These are phyloP conservation scores for Gossypium thurberi DNA, from an alignment of 345 rosid genomes.

Conservation along the genomic window DNA sequence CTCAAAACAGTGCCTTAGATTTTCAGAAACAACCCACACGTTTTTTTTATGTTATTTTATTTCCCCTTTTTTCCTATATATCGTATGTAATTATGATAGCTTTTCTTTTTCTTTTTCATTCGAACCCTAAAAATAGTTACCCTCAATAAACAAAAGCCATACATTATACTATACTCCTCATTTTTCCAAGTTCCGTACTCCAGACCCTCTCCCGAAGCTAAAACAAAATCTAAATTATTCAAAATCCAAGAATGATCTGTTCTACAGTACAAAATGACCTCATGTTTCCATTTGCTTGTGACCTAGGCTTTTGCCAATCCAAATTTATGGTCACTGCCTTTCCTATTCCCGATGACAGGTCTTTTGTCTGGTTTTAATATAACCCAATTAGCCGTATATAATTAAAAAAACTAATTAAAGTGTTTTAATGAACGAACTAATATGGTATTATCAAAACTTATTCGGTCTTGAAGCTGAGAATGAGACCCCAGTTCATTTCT, in stretches of 20 bases:
- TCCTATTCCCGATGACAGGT: conserved; percentile 19
- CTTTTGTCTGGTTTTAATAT: conserved; percentile 10
- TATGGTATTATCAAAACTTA: background rate
- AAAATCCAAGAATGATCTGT: conserved; percentile 32
- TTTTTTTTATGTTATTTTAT: background rate
- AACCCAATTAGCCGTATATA: conserved; percentile 1
- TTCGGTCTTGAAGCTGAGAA: no score
- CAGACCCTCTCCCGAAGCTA: no score
- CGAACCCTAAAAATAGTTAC: conserved; percentile 10
- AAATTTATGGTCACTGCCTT: background rate
- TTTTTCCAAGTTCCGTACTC: background rate
- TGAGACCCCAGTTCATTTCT: no score
- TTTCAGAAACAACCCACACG: background rate
- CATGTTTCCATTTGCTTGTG: conserved; percentile 14
- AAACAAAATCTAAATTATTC: conserved; percentile 1
- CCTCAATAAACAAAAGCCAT: background rate
- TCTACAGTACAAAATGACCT: conserved; percentile 20
- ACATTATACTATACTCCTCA: background rate
- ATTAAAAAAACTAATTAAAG: no score
- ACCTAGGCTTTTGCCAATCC: conserved; percentile 23
- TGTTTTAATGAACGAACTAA: background rate
- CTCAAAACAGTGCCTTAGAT: background rate
- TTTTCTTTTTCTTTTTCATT: background rate
- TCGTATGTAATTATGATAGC: background rate
- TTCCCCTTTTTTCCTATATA: background rate